Conservation (phyloP, 805 yeast genomes). For the Hermanozyma aechmeae region DNA sequence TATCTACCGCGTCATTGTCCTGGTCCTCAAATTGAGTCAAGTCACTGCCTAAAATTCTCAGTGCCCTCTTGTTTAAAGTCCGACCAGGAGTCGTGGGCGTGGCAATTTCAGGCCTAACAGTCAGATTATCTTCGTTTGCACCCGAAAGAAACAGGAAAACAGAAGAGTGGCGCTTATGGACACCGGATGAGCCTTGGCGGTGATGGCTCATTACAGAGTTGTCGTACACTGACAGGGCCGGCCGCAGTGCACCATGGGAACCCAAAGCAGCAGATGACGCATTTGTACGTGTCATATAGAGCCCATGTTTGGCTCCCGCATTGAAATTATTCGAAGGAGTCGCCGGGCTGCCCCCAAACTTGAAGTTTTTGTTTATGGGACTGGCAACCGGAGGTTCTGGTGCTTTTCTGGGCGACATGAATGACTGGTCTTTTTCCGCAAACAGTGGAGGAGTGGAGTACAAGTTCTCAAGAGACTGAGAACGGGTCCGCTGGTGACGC, state of each 20-base stretch:
- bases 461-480: no score
- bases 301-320: background rate
- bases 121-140: conserved; percentile 15
- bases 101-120: no score
- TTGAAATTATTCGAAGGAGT: conserved; percentile 4
- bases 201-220: conserved; percentile 21
- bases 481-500: no score
- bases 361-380: conserved; percentile 18
- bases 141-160: conserved; percentile 42
- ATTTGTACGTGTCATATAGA: conserved; percentile 16
- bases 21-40: no score
- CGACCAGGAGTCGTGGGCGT: no score
- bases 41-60: conserved; percentile 5
- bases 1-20: conserved; percentile 14
- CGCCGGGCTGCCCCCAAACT: conserved; percentile 18
- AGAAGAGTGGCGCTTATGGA: conserved; percentile 55
- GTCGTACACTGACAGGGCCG: conserved; percentile 45
- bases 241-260: conserved; percentile 19
- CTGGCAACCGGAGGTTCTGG: conserved; percentile 53
- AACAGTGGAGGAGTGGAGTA: no score
- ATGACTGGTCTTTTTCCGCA: conserved; percentile 24
- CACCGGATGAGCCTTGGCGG: conserved; percentile 20
- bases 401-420: conserved; percentile 63
- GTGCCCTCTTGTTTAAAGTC: conserved; percentile 4
- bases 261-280: conserved; percentile 14